Base-by-base conservation (phyloP, 148 eudicot species). In the Suaeda aralocaspica region DNA sequence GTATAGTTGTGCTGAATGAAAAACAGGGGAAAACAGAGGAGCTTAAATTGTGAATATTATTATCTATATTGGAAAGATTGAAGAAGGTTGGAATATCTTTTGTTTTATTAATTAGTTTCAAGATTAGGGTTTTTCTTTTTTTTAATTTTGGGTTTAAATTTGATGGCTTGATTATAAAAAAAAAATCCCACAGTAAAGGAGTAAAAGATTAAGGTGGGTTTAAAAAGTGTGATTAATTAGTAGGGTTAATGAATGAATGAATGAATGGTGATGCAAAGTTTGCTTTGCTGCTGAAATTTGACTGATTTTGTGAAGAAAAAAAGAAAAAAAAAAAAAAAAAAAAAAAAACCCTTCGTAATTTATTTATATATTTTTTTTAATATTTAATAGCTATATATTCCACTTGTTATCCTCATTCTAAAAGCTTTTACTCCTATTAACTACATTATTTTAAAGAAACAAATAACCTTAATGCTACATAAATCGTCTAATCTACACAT, bases 21-120 rank as follows among this genome's bases (percentile, higher is more conserved):
- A 44, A 42, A 33, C 26, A 59, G 46, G 50, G 55, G 41, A 52
- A 53, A 72, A 65, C 62, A 55, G 69, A 10, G 76, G 31, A 46
- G 25, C 10, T 36, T 19, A 6, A 18, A 46, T 28, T 44, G 58
- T 16, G 65, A 18, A 34, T 21, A 41, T 12, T 60, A n/a, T 34
- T 33, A 30, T 22, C 1, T 49, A 1, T 14, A 26, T 58, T 18
- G 9, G 29, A 33, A 5, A 2, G 41, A 16, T 19, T 29, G 50
- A 36, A 69, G 52, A 15, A 42, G 8, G n/a, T 13, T 28, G 21
- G 44, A 16, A 22, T n/a, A n/a, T n/a, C n/a, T n/a, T n/a, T n/a
- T n/a, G 22, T 8, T 3, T 34, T n/a, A 24, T 16, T 8, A 16
- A 0, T 53, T 52, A 21, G 72, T 24, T 55, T 29, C 14, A 16